Evolutionary conservation across 306 rosid species (phyloP), one percentile per base, ranked within the genome.

Genomic region (Citrullus amarus): DNA sequence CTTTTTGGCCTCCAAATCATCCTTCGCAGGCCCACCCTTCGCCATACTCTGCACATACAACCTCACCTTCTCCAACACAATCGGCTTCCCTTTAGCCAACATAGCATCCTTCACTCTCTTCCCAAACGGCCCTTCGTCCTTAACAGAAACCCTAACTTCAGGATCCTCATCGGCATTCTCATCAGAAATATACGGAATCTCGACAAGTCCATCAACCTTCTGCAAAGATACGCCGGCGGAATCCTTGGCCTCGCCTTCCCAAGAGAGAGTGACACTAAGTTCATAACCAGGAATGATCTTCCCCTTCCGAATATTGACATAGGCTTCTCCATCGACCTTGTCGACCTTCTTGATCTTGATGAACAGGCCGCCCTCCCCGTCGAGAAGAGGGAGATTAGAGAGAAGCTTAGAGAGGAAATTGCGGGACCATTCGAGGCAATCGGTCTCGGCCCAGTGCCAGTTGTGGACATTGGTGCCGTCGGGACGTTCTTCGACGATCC

Each of bases 371-470:
- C 88, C 92, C 32, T 92, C 99, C 55, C 97, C 99, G 22, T 87
- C 78, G 15, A 95, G 91, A 51, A 95, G 43, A 3, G 83, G 46
- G 80, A 92, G 93, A 30, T 88, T 30, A 36, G 89, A 77, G 69
- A 95, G 97, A 15, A 90, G 99, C 58, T 83, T 83, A 78, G 85
- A 48, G 80, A 95, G 85, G 75, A 90, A 82, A 79, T 82, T 80
- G 11, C 88, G 90, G 8, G 97, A 88, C 99, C 99, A 95, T 61
- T 88, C 96, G 11, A 95, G 86, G 78, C 99, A 95, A 56, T 95
- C 87, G 8, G 97, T 95, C 84, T 95, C 99, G 0, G 97, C 53
- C 99, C 99, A 95, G 87, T 95, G 99, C 99, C 99, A 95, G 87
- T 95, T 95, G 83, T 95, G 97, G 55, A 95, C 97, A 82, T 95